phyloP scores from a whole-genome alignment of 1,139 yeast species.

The Yamadazyma blattariae region DNA sequence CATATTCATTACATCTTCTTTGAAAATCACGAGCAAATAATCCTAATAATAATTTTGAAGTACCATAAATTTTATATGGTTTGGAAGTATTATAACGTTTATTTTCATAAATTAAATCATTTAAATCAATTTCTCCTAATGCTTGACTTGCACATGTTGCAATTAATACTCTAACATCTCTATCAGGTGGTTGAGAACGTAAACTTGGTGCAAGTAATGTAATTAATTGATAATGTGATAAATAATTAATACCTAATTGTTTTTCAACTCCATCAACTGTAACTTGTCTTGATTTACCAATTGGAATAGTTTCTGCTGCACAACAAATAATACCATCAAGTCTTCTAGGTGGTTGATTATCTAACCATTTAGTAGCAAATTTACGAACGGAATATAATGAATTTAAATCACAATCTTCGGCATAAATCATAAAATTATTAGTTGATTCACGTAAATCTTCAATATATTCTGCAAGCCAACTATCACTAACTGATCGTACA shows the following conservation, averaged over 20 bases:
- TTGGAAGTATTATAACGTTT: conserved; percentile 56
- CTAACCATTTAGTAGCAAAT: conserved; percentile 94
- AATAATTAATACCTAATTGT: conserved; percentile 81
- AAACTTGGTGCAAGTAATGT: conserved; percentile 78
- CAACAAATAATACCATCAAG: conserved; percentile 85
- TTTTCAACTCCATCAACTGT: conserved; percentile 81
- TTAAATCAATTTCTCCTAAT: conserved; percentile 60
- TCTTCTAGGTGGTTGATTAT: conserved; percentile 85
- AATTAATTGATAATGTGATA: conserved; percentile 76
- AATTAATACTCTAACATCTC: conserved; percentile 81
- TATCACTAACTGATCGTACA: conserved; percentile 61
- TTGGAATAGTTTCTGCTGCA: conserved; percentile 81
- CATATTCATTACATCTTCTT: conserved; percentile 51
- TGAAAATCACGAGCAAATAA: conserved; percentile 78
- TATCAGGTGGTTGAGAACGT: conserved; percentile 86
- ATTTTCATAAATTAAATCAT: conserved; percentile 66
- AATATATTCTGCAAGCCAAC: conserved; percentile 78
- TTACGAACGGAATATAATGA: conserved; percentile 76
- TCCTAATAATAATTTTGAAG: conserved; percentile 73
- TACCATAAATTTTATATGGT: conserved; percentile 80
- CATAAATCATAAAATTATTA: conserved; percentile 72
- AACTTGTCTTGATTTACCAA: conserved; percentile 55
- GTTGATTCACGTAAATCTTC: conserved; percentile 72
- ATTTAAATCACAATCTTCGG: conserved; percentile 81
- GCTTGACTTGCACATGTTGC: conserved; percentile 78